Conservation (phyloP, 768 basidiomycete genomes). For the Naganishia vishniacii region DNA sequence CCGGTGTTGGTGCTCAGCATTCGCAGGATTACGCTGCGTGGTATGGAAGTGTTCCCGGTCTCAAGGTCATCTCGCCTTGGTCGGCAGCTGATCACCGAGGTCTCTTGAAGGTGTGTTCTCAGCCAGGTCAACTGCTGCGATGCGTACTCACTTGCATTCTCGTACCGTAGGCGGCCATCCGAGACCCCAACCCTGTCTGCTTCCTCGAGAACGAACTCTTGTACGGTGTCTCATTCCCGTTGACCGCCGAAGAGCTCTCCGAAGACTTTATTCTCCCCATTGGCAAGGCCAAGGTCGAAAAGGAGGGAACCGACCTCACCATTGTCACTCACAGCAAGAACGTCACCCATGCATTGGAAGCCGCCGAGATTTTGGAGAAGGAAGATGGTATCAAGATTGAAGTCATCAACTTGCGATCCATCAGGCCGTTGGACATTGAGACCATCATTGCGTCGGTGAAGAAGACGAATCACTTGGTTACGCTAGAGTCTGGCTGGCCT, state of each 20-base stretch:
- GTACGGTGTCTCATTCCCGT: slow-evolving; percentile 94
- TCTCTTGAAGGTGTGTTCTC: slow-evolving; percentile 70
- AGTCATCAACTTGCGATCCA: slow-evolving; percentile 88
- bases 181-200: slow-evolving; percentile 96
- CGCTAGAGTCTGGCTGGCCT: slow-evolving; percentile 98
- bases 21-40: slow-evolving; percentile 96
- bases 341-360: slow-evolving; percentile 91
- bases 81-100: slow-evolving; percentile 99
- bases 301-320: slow-evolving; percentile 84
- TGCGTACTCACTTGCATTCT: not conserved
- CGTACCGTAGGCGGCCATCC: slow-evolving; percentile 71
- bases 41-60: slow-evolving; percentile 71
- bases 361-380: slow-evolving; percentile 85
- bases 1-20: slow-evolving; percentile 95
- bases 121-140: not conserved
- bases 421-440: slow-evolving; percentile 94
- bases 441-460: slow-evolving; percentile 96
- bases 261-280: slow-evolving; percentile 92
- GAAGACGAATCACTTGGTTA: slow-evolving; percentile 93
- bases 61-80: slow-evolving; percentile 98
- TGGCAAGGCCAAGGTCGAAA: slow-evolving; percentile 95
- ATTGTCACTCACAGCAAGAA: slow-evolving; percentile 97
- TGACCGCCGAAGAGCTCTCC: slow-evolving; percentile 90
- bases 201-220: slow-evolving; percentile 99
- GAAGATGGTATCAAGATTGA: slow-evolving; percentile 90